Percentiles rank a stretch among this genome's conserved stretches.
These are phyloP conservation scores for Serendipita sp. DNA, from an alignment of 768 basidiomycete genomes.

Conservation along the genomic window DNA sequence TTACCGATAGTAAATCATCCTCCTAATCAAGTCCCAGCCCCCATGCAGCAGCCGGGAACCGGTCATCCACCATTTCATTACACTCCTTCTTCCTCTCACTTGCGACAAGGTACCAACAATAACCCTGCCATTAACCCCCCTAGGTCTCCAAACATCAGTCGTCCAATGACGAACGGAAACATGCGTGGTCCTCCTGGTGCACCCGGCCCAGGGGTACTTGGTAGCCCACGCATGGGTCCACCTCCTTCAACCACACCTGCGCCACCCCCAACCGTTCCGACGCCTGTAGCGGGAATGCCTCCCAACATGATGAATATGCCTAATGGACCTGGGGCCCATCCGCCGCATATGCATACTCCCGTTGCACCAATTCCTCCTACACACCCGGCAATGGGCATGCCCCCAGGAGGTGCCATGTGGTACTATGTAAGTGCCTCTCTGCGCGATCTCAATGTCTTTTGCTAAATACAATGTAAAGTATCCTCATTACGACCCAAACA, in stretches of 20 bases:
- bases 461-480: background rate
- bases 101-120: background rate
- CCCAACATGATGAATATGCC: background rate
- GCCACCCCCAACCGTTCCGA: background rate
- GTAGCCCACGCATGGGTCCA: slow-evolving; percentile 3
- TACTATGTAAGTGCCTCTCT: background rate
- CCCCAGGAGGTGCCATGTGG: background rate
- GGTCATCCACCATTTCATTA: background rate
- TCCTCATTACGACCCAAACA: background rate
- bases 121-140: background rate
- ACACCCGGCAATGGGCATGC: background rate
- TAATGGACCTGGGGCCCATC: background rate
- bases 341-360: background rate
- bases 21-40: background rate
- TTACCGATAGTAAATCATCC: background rate
- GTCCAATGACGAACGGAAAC: background rate
- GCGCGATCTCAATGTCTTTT: background rate
- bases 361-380: background rate
- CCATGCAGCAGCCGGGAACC: background rate
- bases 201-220: background rate
- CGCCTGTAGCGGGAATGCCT: background rate
- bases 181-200: slow-evolving; percentile 4
- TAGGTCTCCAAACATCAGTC: background rate
- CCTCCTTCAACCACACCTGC: background rate
- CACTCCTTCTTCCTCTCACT: background rate